Conservation (phyloP, 2,329 filamentous ascomycete species). For the Tympanopsis confertula region DNA sequence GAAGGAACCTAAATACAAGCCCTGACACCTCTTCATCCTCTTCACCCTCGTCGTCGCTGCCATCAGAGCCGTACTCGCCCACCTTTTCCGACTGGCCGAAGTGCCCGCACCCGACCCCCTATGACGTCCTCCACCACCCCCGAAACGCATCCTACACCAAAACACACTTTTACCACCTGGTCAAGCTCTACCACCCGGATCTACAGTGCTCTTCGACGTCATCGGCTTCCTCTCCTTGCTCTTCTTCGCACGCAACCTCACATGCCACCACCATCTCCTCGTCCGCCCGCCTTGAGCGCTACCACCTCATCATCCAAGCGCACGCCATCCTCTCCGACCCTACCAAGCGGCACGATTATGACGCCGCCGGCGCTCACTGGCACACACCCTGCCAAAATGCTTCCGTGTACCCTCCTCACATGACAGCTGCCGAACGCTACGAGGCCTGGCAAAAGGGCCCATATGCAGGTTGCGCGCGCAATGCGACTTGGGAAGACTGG, state of each 20-base stretch:
- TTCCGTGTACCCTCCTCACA: slow-evolving; percentile 18
- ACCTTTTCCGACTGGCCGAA: slow-evolving; percentile 5
- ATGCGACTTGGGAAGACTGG: slow-evolving; percentile 98
- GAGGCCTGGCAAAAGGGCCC: slow-evolving; percentile 32
- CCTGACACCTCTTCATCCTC: no score
- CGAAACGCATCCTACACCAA: slow-evolving; percentile 6
- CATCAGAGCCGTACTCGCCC: not conserved
- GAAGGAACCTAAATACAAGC: no score
- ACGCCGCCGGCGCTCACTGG: slow-evolving; percentile 76
- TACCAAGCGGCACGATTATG: slow-evolving; percentile 68
- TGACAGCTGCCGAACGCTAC: slow-evolving; percentile 36
- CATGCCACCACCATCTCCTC: not conserved
- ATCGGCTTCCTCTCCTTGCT: not conserved
- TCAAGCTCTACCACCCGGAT: slow-evolving; percentile 10
- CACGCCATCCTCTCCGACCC: slow-evolving; percentile 81
- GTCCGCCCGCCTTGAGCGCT: slow-evolving; percentile 69
- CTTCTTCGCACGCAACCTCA: not conserved
- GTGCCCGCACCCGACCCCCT: slow-evolving; percentile 5
- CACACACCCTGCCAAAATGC: slow-evolving; percentile 24
- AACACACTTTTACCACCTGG: slow-evolving; percentile 6
- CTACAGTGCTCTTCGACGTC: slow-evolving; percentile 1
- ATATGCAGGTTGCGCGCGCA: slow-evolving; percentile 43
- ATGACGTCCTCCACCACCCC: slow-evolving; percentile 6
- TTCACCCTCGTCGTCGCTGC: not conserved
- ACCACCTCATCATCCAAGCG: slow-evolving; percentile 76